phyloP scores from a whole-genome alignment of 768 basidiomycete species.

The Daedaleopsis sinensis region DNA sequence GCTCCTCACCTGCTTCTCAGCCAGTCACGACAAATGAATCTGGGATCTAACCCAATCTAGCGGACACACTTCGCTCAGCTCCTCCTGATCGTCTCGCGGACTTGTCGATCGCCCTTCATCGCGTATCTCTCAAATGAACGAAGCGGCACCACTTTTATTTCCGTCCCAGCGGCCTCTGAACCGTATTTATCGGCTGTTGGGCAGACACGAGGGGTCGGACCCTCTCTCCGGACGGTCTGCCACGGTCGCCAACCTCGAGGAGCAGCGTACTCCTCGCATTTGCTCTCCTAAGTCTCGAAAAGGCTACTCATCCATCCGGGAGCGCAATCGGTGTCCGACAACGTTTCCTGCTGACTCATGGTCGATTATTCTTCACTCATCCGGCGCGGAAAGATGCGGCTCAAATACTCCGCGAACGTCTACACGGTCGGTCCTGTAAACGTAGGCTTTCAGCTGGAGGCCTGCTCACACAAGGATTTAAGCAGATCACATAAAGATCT shows the following conservation, averaged over 20 bases:
- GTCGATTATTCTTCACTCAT: background rate
- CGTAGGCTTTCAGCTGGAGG: no score
- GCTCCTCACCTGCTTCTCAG: background rate
- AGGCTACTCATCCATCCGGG: background rate
- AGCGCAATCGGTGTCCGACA: background rate
- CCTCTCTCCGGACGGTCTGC: background rate
- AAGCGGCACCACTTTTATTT: background rate
- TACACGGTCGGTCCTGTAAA: no score
- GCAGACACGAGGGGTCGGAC: background rate
- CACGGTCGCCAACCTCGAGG: background rate
- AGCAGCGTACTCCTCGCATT: background rate
- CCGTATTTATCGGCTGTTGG: background rate
- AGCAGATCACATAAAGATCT: no score
- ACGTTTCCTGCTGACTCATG: background rate
- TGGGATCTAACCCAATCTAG: slow-evolving; percentile 12
- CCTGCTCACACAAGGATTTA: no score
- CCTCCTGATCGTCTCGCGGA: slow-evolving; percentile 7
- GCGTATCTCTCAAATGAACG: background rate
- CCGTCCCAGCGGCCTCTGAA: background rate
- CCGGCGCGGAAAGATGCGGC: background rate
- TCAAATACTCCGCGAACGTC: no score
- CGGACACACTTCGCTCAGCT: slow-evolving; percentile 6
- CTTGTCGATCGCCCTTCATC: slow-evolving; percentile 1
- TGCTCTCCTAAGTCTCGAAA: background rate
- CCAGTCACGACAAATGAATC: background rate